These are phyloP conservation scores for Eucalyptus decipiens DNA, from an alignment of 345 rosid genomes.

Conservation along the genomic window DNA sequence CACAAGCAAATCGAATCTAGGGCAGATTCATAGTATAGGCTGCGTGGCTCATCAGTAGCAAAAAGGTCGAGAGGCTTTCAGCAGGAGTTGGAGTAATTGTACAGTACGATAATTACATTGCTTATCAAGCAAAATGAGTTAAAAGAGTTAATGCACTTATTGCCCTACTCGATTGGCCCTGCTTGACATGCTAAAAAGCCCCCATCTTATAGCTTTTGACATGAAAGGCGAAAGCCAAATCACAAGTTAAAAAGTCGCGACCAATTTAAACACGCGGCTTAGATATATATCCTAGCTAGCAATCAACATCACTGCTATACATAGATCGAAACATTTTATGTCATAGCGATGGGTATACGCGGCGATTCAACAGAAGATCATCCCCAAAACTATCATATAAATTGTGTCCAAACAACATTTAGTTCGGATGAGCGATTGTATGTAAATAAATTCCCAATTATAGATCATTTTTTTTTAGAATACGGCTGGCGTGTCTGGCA, in stretches of 20 bases:
- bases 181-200: not conserved
- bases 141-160: not conserved
- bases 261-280: not conserved
- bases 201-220: not conserved
- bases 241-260: not conserved
- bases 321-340: not conserved
- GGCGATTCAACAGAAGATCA: not conserved
- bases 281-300: not conserved
- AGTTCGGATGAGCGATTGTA: not conserved
- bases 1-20: not conserved
- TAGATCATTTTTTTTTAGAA: not conserved
- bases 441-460: not conserved
- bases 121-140: not conserved
- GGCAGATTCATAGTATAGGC: not conserved
- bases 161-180: not conserved
- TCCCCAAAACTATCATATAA: not conserved
- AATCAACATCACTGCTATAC: not conserved
- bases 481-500: not conserved
- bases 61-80: not conserved
- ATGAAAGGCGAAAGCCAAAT: not conserved
- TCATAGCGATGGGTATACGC: not conserved
- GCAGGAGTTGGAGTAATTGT: not conserved
- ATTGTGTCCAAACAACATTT: not conserved
- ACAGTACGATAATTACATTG: not conserved
- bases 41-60: not conserved